Base-by-base conservation (phyloP, 1,284 basidiomycete species). In the Meira miltonrushii region DNA sequence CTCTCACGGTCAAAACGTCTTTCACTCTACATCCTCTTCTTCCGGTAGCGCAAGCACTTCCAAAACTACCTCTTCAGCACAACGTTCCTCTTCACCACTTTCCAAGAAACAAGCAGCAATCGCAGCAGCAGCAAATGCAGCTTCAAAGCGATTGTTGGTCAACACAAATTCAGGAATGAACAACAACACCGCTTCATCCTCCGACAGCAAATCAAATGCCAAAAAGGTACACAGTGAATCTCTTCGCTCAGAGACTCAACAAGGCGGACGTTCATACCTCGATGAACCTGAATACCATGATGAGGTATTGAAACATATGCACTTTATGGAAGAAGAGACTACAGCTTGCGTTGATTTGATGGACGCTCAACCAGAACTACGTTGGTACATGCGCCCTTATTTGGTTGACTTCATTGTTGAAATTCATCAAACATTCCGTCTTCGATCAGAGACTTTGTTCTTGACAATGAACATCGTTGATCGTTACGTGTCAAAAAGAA, bases 331-430 rank as follows among this genome's bases (percentile, higher is more conserved):
- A 88, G 92, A 83, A 59, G 85, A 82, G 74, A 97, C 93, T 41
- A 87, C 91, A 83, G 88, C 89, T 23, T 91, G 88, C 11, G 86
- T 88, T 51, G 86, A 92, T 66, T 89, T 92, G 54, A 99, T 99
- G 90, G 94, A 97, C 79, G 90, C 93, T 80, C 95, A 99, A 79
- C 94, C 95, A 23, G 94, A 97, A 81, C 90, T 97, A 71, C 84
- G 79, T 57, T 81, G 81, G 81, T 80, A 78, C 80, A 98, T 98
- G 95, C 90, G 95, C n/a, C 91, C 92, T 25, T 95, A 90, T 82
- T 86, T 99, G 46, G 92, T 98, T 75, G 95, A 99, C 80, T 99
- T 98, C 80, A 85, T 99, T 72, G 89, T 99, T 78, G 95, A 98
- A 81, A 90, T 98, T 68, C 95, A 99, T 81, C 92, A 94, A 77